Conservation (phyloP, 2,329 filamentous ascomycete genomes). For the Talaromyces verruculosus region DNA sequence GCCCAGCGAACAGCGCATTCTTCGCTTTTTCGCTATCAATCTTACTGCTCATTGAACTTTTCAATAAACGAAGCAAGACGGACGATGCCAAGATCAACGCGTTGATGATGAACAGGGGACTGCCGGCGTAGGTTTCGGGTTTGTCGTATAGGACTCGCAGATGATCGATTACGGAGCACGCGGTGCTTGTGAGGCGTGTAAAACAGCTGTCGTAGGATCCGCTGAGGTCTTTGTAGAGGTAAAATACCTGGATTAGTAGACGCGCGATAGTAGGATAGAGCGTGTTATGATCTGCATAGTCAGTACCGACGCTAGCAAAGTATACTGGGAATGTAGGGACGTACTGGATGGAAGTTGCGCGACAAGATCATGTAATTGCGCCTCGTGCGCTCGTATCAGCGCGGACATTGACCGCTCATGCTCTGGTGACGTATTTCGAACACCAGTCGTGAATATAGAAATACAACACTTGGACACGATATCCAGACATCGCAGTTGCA, state of each 20-base stretch:
- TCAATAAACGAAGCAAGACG: conserved; percentile 41
- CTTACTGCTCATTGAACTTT: conserved; percentile 32
- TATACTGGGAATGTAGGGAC: background rate
- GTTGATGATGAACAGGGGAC: conserved; percentile 33
- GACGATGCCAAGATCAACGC: conserved; percentile 34
- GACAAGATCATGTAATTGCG: conserved; percentile 39
- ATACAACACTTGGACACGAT: conserved; percentile 38
- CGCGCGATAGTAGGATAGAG: conserved; percentile 34
- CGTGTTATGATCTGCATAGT: conserved; percentile 32
- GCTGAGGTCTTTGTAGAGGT: conserved; percentile 38
- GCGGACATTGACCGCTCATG: conserved; percentile 42
- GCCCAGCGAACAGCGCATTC: conserved; percentile 36
- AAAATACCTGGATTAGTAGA: conserved; percentile 37
- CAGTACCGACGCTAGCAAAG: background rate
- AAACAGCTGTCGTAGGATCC: conserved; percentile 30
- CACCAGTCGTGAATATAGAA: conserved; percentile 39
- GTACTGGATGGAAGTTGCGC: conserved; percentile 35
- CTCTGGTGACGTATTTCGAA: conserved; percentile 39
- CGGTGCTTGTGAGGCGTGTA: conserved; percentile 29
- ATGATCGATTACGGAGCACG: conserved; percentile 35
- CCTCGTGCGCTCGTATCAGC: conserved; percentile 39
- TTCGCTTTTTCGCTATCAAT: conserved; percentile 39
- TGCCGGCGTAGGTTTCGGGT: conserved; percentile 26
- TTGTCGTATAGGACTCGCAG: conserved; percentile 29
- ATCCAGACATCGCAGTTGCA: conserved; percentile 42